Evolutionary conservation across 306 rosid genomes (phyloP).

Genomic region (Datisca glomerata): DNA sequence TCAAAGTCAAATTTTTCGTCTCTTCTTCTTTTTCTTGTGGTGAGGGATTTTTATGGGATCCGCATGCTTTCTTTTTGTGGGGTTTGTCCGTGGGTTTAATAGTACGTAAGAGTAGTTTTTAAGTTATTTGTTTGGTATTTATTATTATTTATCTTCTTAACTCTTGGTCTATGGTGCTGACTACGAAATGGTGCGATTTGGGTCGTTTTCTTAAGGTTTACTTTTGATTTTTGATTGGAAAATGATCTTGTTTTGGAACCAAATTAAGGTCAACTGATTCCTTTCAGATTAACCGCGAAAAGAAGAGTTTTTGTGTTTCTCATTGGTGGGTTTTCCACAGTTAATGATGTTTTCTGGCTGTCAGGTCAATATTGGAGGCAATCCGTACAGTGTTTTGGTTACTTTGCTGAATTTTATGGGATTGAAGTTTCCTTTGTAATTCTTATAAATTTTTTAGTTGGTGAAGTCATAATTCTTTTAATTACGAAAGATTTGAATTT

Average conservation of each 20-base stretch:
- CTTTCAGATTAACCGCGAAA: not conserved
- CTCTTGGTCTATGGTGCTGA: slow-evolving; percentile 26
- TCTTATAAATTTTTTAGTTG: not conserved
- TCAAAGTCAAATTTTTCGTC: slow-evolving; percentile 39
- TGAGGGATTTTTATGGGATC: slow-evolving; percentile 10
- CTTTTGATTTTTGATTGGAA: slow-evolving; percentile 7
- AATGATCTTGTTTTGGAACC: slow-evolving; percentile 4
- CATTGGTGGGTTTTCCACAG: slow-evolving; percentile 5
- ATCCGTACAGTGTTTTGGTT: slow-evolving; percentile 1
- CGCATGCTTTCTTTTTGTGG: slow-evolving; percentile 22
- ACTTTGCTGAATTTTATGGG: slow-evolving; percentile 8
- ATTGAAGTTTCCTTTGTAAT: not conserved
- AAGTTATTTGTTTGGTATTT: slow-evolving; percentile 15
- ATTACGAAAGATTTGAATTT: slow-evolving; percentile 2
- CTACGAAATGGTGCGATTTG: slow-evolving; percentile 21
- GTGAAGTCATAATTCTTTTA: not conserved
- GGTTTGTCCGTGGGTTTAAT: slow-evolving; percentile 18
- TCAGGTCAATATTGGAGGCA: slow-evolving; percentile 26
- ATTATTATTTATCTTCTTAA: slow-evolving; percentile 2
- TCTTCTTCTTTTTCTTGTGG: slow-evolving; percentile 4
- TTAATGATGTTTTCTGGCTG: slow-evolving; percentile 7
- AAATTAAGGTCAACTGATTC: slow-evolving; percentile 1
- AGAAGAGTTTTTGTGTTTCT: slow-evolving; percentile 3
- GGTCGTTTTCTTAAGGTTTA: slow-evolving; percentile 37
- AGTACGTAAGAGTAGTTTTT: no score